Evolutionary conservation across 2,329 filamentous ascomycete genomes (phyloP).

Genomic region (Metarhizium brunneum): DNA sequence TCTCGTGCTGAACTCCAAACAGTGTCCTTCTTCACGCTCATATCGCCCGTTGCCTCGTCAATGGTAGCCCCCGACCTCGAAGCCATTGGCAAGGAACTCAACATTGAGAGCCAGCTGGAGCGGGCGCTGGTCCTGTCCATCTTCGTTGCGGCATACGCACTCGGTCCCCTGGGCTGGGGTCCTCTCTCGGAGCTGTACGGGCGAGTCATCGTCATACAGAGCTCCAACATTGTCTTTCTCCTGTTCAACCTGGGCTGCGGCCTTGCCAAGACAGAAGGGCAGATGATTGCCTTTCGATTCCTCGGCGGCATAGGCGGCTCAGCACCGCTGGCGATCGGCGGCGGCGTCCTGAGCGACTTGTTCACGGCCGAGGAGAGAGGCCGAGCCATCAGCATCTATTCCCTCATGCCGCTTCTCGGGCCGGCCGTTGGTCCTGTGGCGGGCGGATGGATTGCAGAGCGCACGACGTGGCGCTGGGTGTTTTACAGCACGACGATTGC

Average conservation of each 20-base stretch:
- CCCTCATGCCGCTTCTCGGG: conserved; percentile 50
- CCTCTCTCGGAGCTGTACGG: conserved; percentile 53
- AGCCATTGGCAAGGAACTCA: conserved; percentile 42
- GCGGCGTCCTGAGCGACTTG: conserved; percentile 56
- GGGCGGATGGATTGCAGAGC: conserved; percentile 29
- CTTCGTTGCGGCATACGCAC: conserved; percentile 35
- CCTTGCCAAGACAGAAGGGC: conserved; percentile 50
- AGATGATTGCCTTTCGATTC: conserved; percentile 52
- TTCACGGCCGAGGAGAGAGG: conserved; percentile 49
- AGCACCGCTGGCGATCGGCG: conserved; percentile 55
- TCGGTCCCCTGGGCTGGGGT: conserved; percentile 54
- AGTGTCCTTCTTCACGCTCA: conserved; percentile 47
- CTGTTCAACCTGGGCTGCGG: conserved; percentile 55
- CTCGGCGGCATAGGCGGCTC: conserved; percentile 50
- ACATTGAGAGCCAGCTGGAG: conserved; percentile 35
- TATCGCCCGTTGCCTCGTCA: conserved; percentile 50
- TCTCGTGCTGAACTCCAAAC: background rate
- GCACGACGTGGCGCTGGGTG: conserved; percentile 62
- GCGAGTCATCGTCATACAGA: conserved; percentile 32
- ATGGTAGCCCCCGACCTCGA: conserved; percentile 44
- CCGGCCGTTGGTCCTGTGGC: conserved; percentile 41
- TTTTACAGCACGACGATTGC: conserved; percentile 59
- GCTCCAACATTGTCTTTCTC: conserved; percentile 47
- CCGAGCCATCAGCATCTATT: conserved; percentile 54
- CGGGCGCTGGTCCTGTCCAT: conserved; percentile 33